phyloP scores from a whole-genome alignment of 1,284 basidiomycete species.

The Neotropicomus parvogracilis region DNA sequence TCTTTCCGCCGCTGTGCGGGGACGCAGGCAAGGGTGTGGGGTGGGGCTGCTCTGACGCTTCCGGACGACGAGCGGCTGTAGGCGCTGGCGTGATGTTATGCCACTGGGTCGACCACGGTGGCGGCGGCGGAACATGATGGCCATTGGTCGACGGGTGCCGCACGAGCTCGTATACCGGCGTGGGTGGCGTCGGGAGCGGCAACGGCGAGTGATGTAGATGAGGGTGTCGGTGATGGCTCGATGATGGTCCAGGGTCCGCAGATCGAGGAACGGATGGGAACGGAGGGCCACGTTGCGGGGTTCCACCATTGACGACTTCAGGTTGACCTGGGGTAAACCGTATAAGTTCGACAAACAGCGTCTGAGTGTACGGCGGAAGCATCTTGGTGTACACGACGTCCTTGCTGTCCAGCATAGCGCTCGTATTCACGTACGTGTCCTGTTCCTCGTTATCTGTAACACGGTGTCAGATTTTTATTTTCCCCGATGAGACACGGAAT shows the following conservation, averaged over 20 bases:
- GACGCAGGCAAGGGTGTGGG: slow-evolving; percentile 28
- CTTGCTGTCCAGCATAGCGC: slow-evolving; percentile 70
- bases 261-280: slow-evolving; percentile 25
- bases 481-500: background rate
- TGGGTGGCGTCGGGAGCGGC: slow-evolving; percentile 35
- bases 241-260: slow-evolving; percentile 30
- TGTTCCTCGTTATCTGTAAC: slow-evolving; percentile 41
- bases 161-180: slow-evolving; percentile 34
- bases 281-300: slow-evolving; percentile 26
- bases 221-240: slow-evolving; percentile 27
- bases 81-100: slow-evolving; percentile 34
- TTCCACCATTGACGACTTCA: slow-evolving; percentile 34
- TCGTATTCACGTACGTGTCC: slow-evolving; percentile 64
- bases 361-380: slow-evolving; percentile 57
- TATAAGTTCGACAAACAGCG: slow-evolving; percentile 71
- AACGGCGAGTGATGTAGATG: slow-evolving; percentile 32
- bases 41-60: slow-evolving; percentile 25
- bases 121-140: slow-evolving; percentile 50
- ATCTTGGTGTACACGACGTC: slow-evolving; percentile 67
- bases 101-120: slow-evolving; percentile 65
- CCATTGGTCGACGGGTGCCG: slow-evolving; percentile 29
- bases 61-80: slow-evolving; percentile 21
- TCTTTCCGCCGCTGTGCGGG: slow-evolving; percentile 35
- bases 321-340: slow-evolving; percentile 55
- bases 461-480: slow-evolving; percentile 9